Percentiles rank a stretch among this genome's conserved stretches.
phyloP scores from a whole-genome alignment of 495 filamentous ascomycete genomes.

The Articulospora tetracladia region DNA sequence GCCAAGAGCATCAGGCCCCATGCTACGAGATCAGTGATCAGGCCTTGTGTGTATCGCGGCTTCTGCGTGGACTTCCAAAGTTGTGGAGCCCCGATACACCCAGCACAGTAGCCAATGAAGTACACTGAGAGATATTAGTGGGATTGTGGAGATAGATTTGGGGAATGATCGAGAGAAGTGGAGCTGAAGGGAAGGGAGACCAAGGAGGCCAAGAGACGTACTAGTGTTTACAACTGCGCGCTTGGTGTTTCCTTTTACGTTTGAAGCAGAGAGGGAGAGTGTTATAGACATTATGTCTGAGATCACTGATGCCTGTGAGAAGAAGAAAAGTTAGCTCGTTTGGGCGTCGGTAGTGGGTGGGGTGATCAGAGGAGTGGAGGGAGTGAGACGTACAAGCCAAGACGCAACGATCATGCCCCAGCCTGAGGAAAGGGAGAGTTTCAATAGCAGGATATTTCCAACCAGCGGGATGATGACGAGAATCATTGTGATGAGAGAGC shows the following conservation, averaged over 20 bases:
- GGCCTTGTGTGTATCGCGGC: not conserved
- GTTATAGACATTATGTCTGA: conserved; percentile 4
- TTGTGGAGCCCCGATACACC: conserved; percentile 1
- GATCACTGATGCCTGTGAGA: not conserved
- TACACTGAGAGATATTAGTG: too few relatives aligned
- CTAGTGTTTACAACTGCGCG: conserved; percentile 1
- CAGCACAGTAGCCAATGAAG: conserved; percentile 5
- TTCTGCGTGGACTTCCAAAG: not conserved
- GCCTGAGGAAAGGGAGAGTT: not conserved
- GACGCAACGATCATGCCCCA: conserved; percentile 6
- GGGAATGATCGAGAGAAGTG: too few relatives aligned
- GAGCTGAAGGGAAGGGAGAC: too few relatives aligned
- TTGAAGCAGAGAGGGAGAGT: conserved; percentile 3
- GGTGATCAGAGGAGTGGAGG: too few relatives aligned
- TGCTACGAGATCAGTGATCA: conserved; percentile 3
- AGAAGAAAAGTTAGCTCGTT: too few relatives aligned
- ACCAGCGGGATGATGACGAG: not conserved
- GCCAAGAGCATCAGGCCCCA: conserved; percentile 3
- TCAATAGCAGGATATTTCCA: conserved; percentile 2
- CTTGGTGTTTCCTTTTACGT: conserved; percentile 6
- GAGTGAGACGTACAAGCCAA: not conserved
- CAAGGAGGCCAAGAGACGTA: too few relatives aligned
- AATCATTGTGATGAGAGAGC: not conserved
- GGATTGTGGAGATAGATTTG: too few relatives aligned
- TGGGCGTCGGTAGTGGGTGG: too few relatives aligned